Conservation (phyloP, 1,284 basidiomycete genomes). For the Golubevia pallescens region DNA sequence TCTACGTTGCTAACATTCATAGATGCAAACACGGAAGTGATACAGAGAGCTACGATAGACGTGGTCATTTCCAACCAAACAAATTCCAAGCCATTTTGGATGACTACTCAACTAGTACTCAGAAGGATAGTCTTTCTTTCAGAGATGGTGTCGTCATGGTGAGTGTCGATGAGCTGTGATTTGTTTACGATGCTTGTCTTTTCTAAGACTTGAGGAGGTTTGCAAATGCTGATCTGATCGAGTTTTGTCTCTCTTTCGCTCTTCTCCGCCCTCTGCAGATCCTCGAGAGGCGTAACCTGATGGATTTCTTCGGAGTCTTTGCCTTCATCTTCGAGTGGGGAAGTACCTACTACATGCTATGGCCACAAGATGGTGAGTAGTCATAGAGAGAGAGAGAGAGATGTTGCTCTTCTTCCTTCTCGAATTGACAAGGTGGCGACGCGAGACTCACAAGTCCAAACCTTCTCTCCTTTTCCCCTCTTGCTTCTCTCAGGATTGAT, state of each 20-base stretch:
- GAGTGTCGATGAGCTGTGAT: too few species aligned
- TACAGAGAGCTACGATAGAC: constrained; percentile 66
- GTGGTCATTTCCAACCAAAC: constrained; percentile 27
- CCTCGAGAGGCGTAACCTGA: constrained; percentile 25
- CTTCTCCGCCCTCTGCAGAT: too few species aligned
- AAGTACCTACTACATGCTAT: constrained; percentile 34
- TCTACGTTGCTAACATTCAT: constrained; percentile 67
- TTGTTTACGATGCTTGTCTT: too few species aligned
- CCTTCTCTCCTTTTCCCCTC: neutral
- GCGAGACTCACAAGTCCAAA: neutral
- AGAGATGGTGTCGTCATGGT: constrained; percentile 27
- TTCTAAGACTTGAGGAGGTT: too few species aligned
- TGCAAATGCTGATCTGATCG: too few species aligned
- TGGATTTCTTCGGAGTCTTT: constrained; percentile 38
- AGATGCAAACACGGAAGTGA: constrained; percentile 69
- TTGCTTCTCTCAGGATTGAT: constrained; percentile 25
- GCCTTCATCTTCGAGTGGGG: constrained; percentile 43
- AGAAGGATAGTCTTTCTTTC: constrained; percentile 34
- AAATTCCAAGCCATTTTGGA: constrained; percentile 28
- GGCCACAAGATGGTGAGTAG: constrained; percentile 34
- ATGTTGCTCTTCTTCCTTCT: too few species aligned
- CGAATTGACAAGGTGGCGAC: too few species aligned
- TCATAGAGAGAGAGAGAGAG: too few species aligned
- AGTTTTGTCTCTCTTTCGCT: too few species aligned
- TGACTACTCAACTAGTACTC: constrained; percentile 27